Conservation (phyloP, 106 monocot genomes). For the Dendrobium chrysotoxum region DNA sequence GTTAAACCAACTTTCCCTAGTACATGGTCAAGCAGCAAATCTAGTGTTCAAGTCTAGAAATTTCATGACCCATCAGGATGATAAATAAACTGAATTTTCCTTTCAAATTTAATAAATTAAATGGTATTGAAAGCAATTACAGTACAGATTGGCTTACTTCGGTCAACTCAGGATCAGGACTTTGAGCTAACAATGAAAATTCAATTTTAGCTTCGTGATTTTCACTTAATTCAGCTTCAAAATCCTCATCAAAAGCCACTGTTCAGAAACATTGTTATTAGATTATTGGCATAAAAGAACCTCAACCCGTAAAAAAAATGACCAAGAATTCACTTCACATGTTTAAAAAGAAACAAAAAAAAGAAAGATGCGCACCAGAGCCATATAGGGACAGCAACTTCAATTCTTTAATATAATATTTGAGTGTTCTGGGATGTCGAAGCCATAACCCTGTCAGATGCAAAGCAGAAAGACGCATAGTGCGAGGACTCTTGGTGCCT, state of each 20-base stretch:
- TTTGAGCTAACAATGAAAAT: constrained; percentile 70
- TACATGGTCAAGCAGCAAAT: background rate
- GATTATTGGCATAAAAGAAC: constrained; percentile 1
- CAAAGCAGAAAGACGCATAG: constrained; percentile 83
- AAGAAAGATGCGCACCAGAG: constrained; percentile 45
- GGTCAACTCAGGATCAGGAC: constrained; percentile 65
- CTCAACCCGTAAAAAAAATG: background rate
- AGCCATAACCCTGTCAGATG: constrained; percentile 87
- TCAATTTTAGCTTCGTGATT: constrained; percentile 76
- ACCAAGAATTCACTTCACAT: background rate
- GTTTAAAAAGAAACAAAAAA: background rate
- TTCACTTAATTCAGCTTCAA: constrained; percentile 87
- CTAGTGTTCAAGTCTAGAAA: background rate
- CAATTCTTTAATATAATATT: constrained; percentile 81
- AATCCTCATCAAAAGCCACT: constrained; percentile 99
- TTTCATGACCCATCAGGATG: background rate
- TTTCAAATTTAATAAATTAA: background rate
- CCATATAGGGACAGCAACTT: constrained; percentile 82
- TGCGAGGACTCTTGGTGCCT: constrained; percentile 85
- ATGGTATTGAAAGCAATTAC: background rate
- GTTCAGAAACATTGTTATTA: background rate
- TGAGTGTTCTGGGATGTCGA: constrained; percentile 52
- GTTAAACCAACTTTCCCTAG: background rate
- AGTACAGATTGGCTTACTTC: constrained; percentile 38
- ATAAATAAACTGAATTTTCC: background rate